Percentiles rank a stretch among this genome's conserved stretches.
Evolutionary conservation across 2,329 filamentous ascomycete genomes (phyloP).

Genomic region (Fusarium sp.): DNA sequence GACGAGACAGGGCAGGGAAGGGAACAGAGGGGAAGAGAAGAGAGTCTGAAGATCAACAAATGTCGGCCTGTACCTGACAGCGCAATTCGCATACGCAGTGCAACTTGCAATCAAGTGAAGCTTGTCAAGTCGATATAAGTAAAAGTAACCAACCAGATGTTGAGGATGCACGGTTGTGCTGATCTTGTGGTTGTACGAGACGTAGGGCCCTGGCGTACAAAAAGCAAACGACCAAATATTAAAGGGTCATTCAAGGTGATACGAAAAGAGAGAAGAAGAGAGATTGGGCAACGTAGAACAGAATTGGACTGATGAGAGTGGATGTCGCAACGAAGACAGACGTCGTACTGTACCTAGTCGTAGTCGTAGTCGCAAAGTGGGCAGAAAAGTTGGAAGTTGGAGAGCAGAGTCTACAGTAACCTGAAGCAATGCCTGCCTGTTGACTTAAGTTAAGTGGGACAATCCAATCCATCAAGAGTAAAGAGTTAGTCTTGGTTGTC

Average conservation of each 20-base stretch:
- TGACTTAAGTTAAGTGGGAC: conserved; percentile 37
- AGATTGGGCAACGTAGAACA: neutral
- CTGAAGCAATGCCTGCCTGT: conserved; percentile 13
- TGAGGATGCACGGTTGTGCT: conserved; percentile 18
- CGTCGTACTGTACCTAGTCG: neutral
- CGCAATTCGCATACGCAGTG: conserved; percentile 33
- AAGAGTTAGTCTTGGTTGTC: neutral
- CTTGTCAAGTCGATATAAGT: conserved; percentile 11
- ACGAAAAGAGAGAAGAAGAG: neutral
- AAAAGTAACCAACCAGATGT: conserved; percentile 1
- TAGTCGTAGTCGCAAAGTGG: conserved; percentile 12
- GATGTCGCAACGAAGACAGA: neutral
- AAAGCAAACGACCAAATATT: conserved; percentile 24
- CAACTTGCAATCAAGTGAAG: neutral
- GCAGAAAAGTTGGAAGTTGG: conserved; percentile 35
- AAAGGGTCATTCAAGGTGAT: conserved; percentile 14
- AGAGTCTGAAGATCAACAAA: neutral
- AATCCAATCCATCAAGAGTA: conserved; percentile 3
- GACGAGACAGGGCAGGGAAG: neutral
- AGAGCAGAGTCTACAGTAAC: neutral
- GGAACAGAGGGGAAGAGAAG: neutral
- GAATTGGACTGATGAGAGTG: conserved; percentile 2
- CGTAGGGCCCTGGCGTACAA: conserved; percentile 32
- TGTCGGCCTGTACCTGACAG: conserved; percentile 37
- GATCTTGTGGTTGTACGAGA: conserved; percentile 24